Evolutionary conservation across 176 grass and related monocot species (phyloP), one percentile per base, ranked within the genome.

Genomic region (Coix lacrymajobi): DNA sequence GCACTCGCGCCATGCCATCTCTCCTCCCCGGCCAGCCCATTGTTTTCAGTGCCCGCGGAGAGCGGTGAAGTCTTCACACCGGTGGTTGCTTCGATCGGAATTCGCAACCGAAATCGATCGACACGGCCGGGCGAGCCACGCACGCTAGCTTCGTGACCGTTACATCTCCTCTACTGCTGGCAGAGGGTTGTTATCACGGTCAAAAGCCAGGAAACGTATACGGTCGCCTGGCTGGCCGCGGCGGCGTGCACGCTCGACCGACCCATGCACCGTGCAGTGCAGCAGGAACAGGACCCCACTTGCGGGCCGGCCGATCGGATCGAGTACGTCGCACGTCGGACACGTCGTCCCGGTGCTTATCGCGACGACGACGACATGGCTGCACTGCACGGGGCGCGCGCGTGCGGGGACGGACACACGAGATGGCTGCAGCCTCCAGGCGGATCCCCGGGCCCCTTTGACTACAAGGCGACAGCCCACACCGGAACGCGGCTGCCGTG

Each of bases 31-130:
- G n/a, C 30, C 16, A 10, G 22, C 30, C 61, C 75, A 58, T 81
- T 76, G 70, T 87, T 87, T 87, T 87, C 78, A 81, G 85, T 58
- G 85, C 70, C 69, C 31, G 30, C 46, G 57, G 24, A 67, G 34
- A 46, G 30, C 66, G 1, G 7, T 19, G 16, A 46, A 24, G 62
- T 32, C 29, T 64, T 32, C 64, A 66, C 29, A 65, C 62, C 13
- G 62, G 58, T 29, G 58, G 58, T 62, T 32, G 28, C 62, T 17
- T 1, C 62, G 62, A 64, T 28, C 58, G 11, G 58, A 29, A 25
- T 28, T 24, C 12, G 68, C 11, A 26, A 41, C 37, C 7, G 69
- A n/a, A n/a, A 17, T 22, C 63, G 31, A 69, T 48, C 30, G 16
- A 65, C 62, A 66, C 62, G 62, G 60, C 8, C 43, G 6, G 36